Evolutionary conservation across 2,329 filamentous ascomycete genomes (phyloP).

Genomic region (Davidsoniella virescens): DNA sequence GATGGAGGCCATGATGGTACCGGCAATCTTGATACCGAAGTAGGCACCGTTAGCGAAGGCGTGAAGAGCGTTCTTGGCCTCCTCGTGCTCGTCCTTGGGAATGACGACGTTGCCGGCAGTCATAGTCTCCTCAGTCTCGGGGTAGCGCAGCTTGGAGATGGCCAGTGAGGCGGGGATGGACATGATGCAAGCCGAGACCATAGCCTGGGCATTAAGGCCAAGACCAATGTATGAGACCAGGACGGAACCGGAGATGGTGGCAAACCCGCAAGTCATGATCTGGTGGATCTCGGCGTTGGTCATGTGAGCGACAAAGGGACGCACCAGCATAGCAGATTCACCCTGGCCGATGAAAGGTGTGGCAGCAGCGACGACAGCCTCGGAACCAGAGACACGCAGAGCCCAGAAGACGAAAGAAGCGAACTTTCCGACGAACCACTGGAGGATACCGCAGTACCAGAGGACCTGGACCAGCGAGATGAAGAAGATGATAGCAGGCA

Average conservation of each 20-base stretch:
- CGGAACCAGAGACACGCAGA: conserved; percentile 73
- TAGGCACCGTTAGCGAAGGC: conserved; percentile 74
- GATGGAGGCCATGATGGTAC: conserved; percentile 65
- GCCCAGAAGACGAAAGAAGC: conserved; percentile 85
- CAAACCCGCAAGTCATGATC: conserved; percentile 82
- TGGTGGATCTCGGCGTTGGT: conserved; percentile 83
- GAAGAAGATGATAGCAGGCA: conserved; percentile 95
- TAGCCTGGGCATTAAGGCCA: conserved; percentile 67
- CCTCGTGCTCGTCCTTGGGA: conserved; percentile 61
- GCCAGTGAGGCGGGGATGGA: conserved; percentile 82
- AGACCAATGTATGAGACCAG: conserved; percentile 73
- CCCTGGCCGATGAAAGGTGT: conserved; percentile 91
- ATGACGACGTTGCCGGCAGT: conserved; percentile 69
- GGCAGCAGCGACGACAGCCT: conserved; percentile 84
- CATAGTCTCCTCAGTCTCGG: conserved; percentile 72
- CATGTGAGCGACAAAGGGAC: conserved; percentile 69
- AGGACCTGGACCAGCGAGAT: conserved; percentile 77
- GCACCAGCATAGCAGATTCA: conserved; percentile 84
- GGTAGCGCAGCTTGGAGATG: conserved; percentile 77
- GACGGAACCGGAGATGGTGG: conserved; percentile 79
- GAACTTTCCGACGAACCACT: conserved; percentile 82
- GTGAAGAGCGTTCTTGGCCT: conserved; percentile 65
- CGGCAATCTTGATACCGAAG: conserved; percentile 74
- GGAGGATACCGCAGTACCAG: conserved; percentile 64
- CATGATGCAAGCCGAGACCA: conserved; percentile 90